Evolutionary conservation across 371 early-diverging fungal species (phyloP).

Genomic region (Entomophthora muscae): DNA sequence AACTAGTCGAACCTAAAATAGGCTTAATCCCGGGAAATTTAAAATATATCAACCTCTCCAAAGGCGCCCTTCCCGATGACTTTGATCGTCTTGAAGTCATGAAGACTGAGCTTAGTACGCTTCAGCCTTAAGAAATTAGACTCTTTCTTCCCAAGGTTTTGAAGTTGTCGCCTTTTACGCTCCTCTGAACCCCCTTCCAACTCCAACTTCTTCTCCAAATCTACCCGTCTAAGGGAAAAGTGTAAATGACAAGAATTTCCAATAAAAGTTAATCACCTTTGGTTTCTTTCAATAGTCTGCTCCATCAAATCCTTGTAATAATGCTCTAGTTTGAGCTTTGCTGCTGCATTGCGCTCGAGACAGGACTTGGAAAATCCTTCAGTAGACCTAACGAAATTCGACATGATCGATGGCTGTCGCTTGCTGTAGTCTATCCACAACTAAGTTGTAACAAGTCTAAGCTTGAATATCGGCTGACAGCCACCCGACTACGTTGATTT

Average conservation of each 20-base stretch:
- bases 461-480: no score
- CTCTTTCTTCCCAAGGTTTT: conserved; percentile 70
- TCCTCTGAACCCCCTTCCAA: conserved; percentile 69
- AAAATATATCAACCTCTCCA: conserved; percentile 68
- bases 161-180: conserved; percentile 65
- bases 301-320: conserved; percentile 72
- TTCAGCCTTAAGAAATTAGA: conserved; percentile 82
- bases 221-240: conserved; percentile 33
- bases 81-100: conserved; percentile 90
- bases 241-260: conserved; percentile 5
- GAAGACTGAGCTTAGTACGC: conserved; percentile 76
- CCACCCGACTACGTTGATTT: no score
- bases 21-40: not conserved
- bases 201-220: conserved; percentile 55
- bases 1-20: conserved; percentile 63
- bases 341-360: conserved; percentile 67
- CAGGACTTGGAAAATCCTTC: conserved; percentile 50
- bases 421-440: no score
- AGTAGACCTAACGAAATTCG: conserved; percentile 30
- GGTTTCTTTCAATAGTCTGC: conserved; percentile 77
- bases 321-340: conserved; percentile 71
- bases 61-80: conserved; percentile 99
- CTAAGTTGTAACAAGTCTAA: no score
- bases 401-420: no score
- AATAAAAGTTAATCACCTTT: conserved; percentile 33